These are phyloP conservation scores for Ilex asprella DNA, from an alignment of 257 asterid genomes.

Conservation along the genomic window DNA sequence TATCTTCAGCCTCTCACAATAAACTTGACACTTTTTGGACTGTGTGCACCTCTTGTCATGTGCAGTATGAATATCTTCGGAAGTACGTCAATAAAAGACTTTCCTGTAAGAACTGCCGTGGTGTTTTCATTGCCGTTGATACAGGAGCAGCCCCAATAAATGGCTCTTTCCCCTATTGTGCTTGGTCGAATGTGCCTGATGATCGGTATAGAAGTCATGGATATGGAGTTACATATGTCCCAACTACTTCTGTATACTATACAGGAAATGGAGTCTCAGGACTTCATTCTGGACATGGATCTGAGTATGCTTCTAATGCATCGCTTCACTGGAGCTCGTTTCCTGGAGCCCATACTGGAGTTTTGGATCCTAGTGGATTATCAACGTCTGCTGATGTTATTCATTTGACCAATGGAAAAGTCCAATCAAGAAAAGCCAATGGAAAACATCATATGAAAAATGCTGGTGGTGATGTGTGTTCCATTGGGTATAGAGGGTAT, in stretches of 20 bases:
- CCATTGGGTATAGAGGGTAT: slow-evolving; percentile 29
- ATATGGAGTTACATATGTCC: slow-evolving; percentile 40
- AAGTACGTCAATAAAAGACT: slow-evolving; percentile 77
- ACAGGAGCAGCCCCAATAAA: slow-evolving; percentile 71
- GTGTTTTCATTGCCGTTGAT: slow-evolving; percentile 83
- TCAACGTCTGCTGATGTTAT: slow-evolving; percentile 31
- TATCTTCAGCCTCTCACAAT: slow-evolving; percentile 45
- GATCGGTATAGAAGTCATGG: slow-evolving; percentile 63
- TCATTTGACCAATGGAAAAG: slow-evolving; percentile 42
- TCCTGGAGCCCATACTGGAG: slow-evolving; percentile 21
- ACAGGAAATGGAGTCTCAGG: slow-evolving; percentile 54
- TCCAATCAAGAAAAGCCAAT: slow-evolving; percentile 38
- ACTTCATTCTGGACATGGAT: slow-evolving; percentile 47
- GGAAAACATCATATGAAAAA: slow-evolving; percentile 34
- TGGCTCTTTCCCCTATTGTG: slow-evolving; percentile 59
- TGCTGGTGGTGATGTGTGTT: slow-evolving; percentile 25
- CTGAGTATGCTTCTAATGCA: slow-evolving; percentile 53
- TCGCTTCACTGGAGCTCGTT: slow-evolving; percentile 57
- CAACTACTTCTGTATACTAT: slow-evolving; percentile 42
- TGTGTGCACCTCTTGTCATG: slow-evolving; percentile 80
- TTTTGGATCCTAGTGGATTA: slow-evolving; percentile 49
- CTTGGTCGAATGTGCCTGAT: slow-evolving; percentile 53
- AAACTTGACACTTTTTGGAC: slow-evolving; percentile 90
- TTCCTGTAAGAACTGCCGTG: slow-evolving; percentile 94
- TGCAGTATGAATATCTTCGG: slow-evolving; percentile 89